Base-by-base conservation (phyloP, 2,329 filamentous ascomycete species). In the Chalaropsis ovoidea region DNA sequence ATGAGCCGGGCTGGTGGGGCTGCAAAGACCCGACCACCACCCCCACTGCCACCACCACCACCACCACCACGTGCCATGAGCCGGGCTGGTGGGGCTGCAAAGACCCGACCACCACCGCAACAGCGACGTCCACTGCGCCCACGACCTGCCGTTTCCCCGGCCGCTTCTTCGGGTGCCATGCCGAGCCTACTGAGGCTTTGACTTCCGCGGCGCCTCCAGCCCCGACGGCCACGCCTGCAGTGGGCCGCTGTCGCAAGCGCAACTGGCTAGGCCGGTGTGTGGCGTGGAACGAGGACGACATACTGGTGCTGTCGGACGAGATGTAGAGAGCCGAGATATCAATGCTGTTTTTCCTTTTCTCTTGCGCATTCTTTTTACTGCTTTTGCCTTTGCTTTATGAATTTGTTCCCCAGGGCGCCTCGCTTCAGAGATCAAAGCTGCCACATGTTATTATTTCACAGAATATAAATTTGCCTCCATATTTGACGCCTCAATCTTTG, bases 61-160 rank as follows among this genome's bases (percentile, higher is more conserved):
- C 79, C 0, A 77, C 76, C 3, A 80, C 75, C 1, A 85, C 81
- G 0, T 86, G 83, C 71, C 76, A 80, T 69, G 83, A 81, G 1
- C 84, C 84, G 2, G 85, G 85, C 10, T 87, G 84, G 81, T 87
- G 86, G 70, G 84, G 85, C 1, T 86, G 84, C 74, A 84, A 85
- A 42, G 84, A 77, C 63, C 70, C 75, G 70, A 73, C 75, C 35
- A 71, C 71, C 7, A 76, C 75, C 2, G 70, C 72, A 3, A 56
- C 64, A 64, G 49, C 70, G 10, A 71, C 72, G 8, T 68, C 70
- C 8, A 67, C 61, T 2, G 27, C 68, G n/a, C 64, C 61, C 2
- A 73, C 74, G 0, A 74, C 74, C 24, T 82, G 80, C 69, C 68
- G 75, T 47, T 77, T 75, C 0, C 80, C 80, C 1, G 80, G 80